Percentiles rank a stretch among this genome's conserved stretches.
phyloP scores from a whole-genome alignment of 176 grass and related monocot genomes.

The Thalia dealbata region DNA sequence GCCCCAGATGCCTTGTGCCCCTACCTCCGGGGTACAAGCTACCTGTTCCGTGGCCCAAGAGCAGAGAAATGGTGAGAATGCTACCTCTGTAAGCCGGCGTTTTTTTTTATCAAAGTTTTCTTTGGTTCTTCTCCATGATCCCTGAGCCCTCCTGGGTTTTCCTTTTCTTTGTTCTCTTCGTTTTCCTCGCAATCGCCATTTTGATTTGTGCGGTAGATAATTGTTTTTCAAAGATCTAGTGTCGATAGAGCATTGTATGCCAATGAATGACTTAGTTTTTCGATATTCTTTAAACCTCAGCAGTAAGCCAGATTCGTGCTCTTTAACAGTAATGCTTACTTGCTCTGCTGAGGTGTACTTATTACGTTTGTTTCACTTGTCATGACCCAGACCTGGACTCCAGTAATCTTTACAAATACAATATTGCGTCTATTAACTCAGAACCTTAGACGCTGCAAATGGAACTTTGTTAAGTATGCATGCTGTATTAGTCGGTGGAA shows the following conservation, averaged over 20 bases:
- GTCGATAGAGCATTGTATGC: not conserved
- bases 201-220: not conserved
- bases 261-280: not conserved
- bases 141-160: too few relatives aligned
- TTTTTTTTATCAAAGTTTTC: not conserved
- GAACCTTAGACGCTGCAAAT: not conserved
- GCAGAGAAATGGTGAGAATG: constrained; percentile 94
- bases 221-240: not conserved
- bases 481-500: not conserved
- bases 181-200: not conserved
- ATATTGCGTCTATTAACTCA: not conserved
- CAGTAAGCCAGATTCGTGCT: not conserved
- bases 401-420: not conserved
- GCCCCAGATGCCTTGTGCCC: constrained; percentile 57
- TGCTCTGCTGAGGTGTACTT: not conserved
- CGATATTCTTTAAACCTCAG: too few relatives aligned
- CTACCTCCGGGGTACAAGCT: constrained; percentile 45
- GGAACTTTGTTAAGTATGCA: not conserved
- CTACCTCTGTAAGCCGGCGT: constrained; percentile 43
- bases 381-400: not conserved
- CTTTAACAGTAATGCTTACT: not conserved
- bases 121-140: too few relatives aligned
- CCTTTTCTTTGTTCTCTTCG: not conserved
- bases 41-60: constrained; percentile 70
- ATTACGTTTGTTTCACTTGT: not conserved